Conservation (phyloP, 805 yeast genomes). For the Yarrowia sp. region DNA sequence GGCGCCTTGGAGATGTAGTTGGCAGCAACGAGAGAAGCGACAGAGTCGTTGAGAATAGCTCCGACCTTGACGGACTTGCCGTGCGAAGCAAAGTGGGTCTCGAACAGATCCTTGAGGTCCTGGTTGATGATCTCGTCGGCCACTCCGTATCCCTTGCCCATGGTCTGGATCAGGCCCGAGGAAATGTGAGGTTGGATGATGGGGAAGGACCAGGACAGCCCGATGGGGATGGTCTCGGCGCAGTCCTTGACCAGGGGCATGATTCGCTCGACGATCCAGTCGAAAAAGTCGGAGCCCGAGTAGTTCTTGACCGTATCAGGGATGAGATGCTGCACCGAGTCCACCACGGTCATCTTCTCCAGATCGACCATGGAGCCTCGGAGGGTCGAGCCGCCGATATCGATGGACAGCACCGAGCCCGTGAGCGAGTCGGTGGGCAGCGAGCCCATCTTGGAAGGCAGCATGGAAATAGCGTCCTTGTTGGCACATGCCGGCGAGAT, state of each 20-base stretch:
- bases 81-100: conserved; percentile 62
- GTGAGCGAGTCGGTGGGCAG: conserved; percentile 80
- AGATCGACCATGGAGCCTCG: conserved; percentile 84
- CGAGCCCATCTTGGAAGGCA: conserved; percentile 78
- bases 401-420: conserved; percentile 82
- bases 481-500: conserved; percentile 15
- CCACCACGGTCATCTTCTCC: conserved; percentile 55
- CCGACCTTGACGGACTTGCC: conserved; percentile 64
- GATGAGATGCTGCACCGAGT: conserved; percentile 43
- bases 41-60: conserved; percentile 90
- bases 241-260: conserved; percentile 38
- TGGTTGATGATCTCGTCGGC: conserved; percentile 71
- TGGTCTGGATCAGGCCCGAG: conserved; percentile 45
- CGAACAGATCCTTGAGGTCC: conserved; percentile 76
- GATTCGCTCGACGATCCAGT: conserved; percentile 48
- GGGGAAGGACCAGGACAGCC: conserved; percentile 51
- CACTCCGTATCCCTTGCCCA: conserved; percentile 79
- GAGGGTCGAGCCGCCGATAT: conserved; percentile 90
- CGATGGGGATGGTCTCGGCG: conserved; percentile 42
- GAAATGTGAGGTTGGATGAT: conserved; percentile 44
- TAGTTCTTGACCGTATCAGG: conserved; percentile 45
- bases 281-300: conserved; percentile 47
- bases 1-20: conserved; percentile 68
- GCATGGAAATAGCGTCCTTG: conserved; percentile 57
- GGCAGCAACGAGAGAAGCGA: conserved; percentile 81